These are phyloP conservation scores for Hypomyces perniciosus DNA, from an alignment of 2,329 filamentous ascomycete genomes.

Conservation along the genomic window DNA sequence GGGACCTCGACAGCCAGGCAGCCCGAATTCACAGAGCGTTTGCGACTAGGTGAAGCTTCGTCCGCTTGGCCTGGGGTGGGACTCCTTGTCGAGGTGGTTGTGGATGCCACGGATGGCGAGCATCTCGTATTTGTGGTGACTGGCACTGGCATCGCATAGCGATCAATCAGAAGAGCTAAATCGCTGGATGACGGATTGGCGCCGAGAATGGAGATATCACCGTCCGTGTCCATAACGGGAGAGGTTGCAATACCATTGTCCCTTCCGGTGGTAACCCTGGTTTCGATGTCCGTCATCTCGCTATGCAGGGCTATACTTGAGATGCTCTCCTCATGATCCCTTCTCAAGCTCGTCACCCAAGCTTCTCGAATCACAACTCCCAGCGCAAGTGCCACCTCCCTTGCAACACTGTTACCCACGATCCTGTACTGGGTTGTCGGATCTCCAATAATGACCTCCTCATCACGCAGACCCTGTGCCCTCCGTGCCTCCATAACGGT, in stretches of 20 bases:
- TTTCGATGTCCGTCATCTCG: constrained; percentile 10
- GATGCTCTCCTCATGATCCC: neutral
- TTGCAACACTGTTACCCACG: constrained; percentile 71
- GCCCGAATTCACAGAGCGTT: neutral
- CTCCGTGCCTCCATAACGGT: constrained; percentile 62
- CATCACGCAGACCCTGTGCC: constrained; percentile 64
- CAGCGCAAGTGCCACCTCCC: constrained; percentile 59
- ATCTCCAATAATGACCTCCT: constrained; percentile 62
- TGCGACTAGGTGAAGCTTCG: neutral
- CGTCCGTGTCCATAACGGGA: neutral
- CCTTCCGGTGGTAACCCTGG: no score
- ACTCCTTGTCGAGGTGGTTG: neutral
- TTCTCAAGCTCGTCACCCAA: constrained; percentile 21
- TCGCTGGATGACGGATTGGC: neutral
- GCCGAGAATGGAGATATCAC: neutral
- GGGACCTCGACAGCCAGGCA: neutral
- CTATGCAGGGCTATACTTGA: constrained; percentile 6
- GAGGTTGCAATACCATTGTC: neutral
- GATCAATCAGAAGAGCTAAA: neutral
- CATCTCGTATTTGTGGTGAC: neutral
- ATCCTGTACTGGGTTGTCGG: constrained; percentile 54
- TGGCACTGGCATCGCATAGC: no score
- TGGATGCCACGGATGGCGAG: neutral
- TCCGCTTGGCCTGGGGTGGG: neutral
- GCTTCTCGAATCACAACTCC: constrained; percentile 60